Conservation (phyloP, 768 basidiomycete species). For the Kwoniella sp. region DNA sequence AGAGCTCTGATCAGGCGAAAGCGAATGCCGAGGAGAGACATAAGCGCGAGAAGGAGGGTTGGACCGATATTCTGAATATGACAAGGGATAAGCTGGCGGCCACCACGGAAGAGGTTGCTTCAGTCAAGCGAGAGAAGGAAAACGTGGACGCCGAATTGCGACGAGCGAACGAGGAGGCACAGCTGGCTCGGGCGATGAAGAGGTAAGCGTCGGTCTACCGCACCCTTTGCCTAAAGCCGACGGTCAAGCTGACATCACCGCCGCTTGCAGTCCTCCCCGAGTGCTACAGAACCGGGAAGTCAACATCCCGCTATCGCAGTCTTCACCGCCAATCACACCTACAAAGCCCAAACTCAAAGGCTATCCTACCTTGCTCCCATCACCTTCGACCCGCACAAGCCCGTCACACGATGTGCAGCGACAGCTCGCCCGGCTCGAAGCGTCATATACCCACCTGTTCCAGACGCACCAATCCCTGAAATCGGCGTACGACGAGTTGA, state of each 20-base stretch:
- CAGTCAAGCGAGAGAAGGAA: not conserved
- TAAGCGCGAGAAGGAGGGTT: not conserved
- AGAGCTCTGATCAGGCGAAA: not conserved
- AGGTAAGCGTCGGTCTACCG: slow-evolving; percentile 17
- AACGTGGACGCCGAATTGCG: not conserved
- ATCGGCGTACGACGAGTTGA: slow-evolving; percentile 24
- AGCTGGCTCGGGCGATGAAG: slow-evolving; percentile 6
- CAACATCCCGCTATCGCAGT: slow-evolving; percentile 16
- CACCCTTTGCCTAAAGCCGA: not conserved
- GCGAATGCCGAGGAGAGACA: not conserved
- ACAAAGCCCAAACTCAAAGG: slow-evolving; percentile 12
- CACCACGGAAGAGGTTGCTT: not conserved
- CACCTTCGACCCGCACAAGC: slow-evolving; percentile 3
- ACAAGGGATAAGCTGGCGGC: not conserved
- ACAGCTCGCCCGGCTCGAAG: slow-evolving; percentile 4
- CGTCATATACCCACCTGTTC: slow-evolving; percentile 24
- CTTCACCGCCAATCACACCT: slow-evolving; percentile 14
- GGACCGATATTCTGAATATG: not conserved
- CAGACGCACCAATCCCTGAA: slow-evolving; percentile 26
- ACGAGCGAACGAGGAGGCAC: slow-evolving; percentile 5
- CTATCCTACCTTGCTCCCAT: slow-evolving; percentile 7
- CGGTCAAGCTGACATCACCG: not conserved
- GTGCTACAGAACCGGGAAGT: slow-evolving; percentile 13
- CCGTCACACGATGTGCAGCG: not conserved
- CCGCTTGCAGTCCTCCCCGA: slow-evolving; percentile 12